Evolutionary conservation across 345 rosid species (phyloP), one percentile per base, ranked within the genome.

Genomic region (Erysimum cheiranthoides): DNA sequence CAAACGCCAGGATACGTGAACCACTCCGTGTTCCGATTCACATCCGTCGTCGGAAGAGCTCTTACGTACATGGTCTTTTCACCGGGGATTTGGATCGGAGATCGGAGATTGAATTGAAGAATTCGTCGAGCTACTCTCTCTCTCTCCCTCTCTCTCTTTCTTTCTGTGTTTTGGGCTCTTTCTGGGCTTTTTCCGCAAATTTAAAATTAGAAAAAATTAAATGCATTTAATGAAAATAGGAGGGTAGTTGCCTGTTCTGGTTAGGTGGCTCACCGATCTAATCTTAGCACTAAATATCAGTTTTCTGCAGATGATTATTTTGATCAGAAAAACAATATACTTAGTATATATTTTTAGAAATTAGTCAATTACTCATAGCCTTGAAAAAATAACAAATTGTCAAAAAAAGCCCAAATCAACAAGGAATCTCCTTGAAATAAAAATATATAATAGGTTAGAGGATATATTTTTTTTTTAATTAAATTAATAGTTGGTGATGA

Each of bases 1-100:
- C 96, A 91, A 0, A 91, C 97, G 2, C 95, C 97, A 0, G 97
- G 92, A 62, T 89, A 91, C 79, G 88, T 87, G 88, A 91, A 91
- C 94, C 91, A 91, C 82, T 88, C 95, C n/a, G 95, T 91, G 80
- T 91, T 91, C 85, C 80, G 72, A 73, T 91, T 91, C 83, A 89
- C 90, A 88, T 91, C 97, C 84, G 95, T 82, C 76, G 97, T 79
- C 70, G 89, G 89, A 79, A 78, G 79, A 59, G 93, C 93, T 80
- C 81, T 77, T 14, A 91, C 95, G 64, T 91, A 91, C 83, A 91
- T 86, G 68, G 38, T 57, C 58, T 65, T 6, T 53, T 38, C 42
- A 6, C 60, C 66, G 57, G 45, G 34, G 72, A 38, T 43, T 36
- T 12, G 16, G 43, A 17, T 64, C 25, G 18, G 54, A 57, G 74